Base-by-base conservation (phyloP, 352 stramenopile genomes). In the Albugo laibachii region DNA sequence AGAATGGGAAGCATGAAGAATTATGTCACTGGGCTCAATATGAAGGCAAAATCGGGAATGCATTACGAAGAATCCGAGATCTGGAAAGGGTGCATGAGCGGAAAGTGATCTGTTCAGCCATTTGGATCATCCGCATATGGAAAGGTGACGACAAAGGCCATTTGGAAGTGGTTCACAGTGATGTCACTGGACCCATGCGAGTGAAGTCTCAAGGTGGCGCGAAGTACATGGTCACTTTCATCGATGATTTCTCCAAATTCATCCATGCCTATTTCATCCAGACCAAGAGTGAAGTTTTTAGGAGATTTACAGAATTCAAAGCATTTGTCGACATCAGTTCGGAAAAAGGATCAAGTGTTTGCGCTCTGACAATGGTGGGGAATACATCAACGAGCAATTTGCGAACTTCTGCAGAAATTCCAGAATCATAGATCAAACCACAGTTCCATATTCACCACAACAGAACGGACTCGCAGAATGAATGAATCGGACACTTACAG, bases 301-400 rank as follows among this genome's bases (percentile, higher is more conserved):
- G 10, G 1, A 56, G 49, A 47, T 48, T 62, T 5, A 49, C 24
- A 0, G n/a, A 20, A 21, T 60, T 50, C 49, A 50, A 54, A 37
- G 31, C 35, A 2, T 35, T 53, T 1, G 49, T 55, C 6, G 50
- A 63, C 56, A 53, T 5, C 49, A 65, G 15, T 62, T 47, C 13
- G 47, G 52, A 12, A 12, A 53, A n/a, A 44, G 43, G 0, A 49
- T 65, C 11, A 58, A 64, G 45, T 49, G 43, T 27, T 13, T 72
- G 11, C 44, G 54, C 1, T 59, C 59, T 1, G 57, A 66, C 54
- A 65, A 65, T n/a, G 62, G 54, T 1, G 52, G 44, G 4, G 57
- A 68, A 44, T 57, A 60, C 24, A 19, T 43, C 16, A 63, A 37
- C 53, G 36, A 14, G 54, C 45, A 5, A n/a, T n/a, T n/a, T n/a